Percentiles rank a stretch among this genome's conserved stretches.
These are phyloP conservation scores for Auricularia auricula-judae DNA, from an alignment of 768 basidiomycete genomes.

Conservation along the genomic window DNA sequence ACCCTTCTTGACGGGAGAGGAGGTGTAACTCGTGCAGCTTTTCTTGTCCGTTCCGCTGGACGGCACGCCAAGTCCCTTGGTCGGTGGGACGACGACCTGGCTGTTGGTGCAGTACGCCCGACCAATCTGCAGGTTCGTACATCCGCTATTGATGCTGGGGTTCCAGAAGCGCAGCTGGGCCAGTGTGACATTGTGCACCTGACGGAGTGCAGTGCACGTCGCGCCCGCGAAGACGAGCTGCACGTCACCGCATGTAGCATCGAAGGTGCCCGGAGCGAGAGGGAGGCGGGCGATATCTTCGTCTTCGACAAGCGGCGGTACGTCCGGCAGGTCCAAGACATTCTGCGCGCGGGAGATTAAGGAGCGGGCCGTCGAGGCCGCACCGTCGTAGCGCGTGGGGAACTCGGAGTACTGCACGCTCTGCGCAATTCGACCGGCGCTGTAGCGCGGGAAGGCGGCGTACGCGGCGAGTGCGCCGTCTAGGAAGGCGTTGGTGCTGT, in stretches of 20 bases:
- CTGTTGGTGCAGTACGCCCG: not conserved
- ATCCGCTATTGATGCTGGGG: not conserved
- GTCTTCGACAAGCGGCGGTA: not conserved
- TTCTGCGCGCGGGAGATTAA: not conserved
- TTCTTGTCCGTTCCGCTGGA: not conserved
- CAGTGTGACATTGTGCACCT: not conserved
- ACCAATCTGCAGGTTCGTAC: not conserved
- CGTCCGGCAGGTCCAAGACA: not conserved
- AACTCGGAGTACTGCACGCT: not conserved
- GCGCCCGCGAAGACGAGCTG: not conserved
- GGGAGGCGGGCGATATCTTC: not conserved
- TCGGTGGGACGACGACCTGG: not conserved
- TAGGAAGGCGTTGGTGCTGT: not conserved
- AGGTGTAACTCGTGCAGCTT: no score
- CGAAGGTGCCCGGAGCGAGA: not conserved
- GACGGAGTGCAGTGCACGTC: not conserved
- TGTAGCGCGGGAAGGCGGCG: not conserved
- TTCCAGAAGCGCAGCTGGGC: not conserved
- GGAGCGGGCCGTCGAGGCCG: not conserved
- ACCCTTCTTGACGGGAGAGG: not conserved
- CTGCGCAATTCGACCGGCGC: not conserved
- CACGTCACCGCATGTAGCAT: not conserved
- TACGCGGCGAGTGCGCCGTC: not conserved
- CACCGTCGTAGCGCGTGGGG: not conserved
- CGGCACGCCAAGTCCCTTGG: not conserved